Conservation (phyloP, 2,329 filamentous ascomycete species). For the Phaeosphaeriaceae sp. region DNA sequence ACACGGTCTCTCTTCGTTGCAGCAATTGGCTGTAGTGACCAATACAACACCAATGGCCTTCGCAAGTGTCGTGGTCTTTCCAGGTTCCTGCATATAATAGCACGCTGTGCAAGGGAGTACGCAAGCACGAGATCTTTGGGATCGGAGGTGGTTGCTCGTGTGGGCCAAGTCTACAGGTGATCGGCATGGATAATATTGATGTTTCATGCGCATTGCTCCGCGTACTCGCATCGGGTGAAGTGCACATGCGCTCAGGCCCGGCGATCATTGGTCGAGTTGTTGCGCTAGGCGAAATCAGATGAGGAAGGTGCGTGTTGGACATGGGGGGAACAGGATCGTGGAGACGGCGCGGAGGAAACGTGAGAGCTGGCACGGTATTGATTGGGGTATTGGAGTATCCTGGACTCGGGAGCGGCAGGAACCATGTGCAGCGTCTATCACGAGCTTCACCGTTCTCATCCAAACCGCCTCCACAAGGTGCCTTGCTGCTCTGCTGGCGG, state of each 20-base stretch:
- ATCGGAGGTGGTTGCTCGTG: slow-evolving; percentile 10
- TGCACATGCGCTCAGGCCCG: slow-evolving; percentile 12
- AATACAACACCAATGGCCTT: not conserved
- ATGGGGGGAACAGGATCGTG: not conserved
- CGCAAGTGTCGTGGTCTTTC: slow-evolving; percentile 1
- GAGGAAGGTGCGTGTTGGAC: slow-evolving; percentile 25
- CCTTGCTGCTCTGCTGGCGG: slow-evolving; percentile 29
- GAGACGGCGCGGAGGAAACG: slow-evolving; percentile 1
- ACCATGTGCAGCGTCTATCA: not conserved
- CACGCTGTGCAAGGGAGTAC: not conserved
- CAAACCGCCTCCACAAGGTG: slow-evolving; percentile 40
- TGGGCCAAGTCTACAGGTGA: slow-evolving; percentile 9
- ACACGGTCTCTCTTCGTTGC: slow-evolving; percentile 7
- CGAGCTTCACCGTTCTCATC: slow-evolving; percentile 16
- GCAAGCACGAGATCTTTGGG: slow-evolving; percentile 4
- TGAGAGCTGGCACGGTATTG: slow-evolving; percentile 5
- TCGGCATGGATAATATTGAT: slow-evolving; percentile 7
- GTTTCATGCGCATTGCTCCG: not conserved
- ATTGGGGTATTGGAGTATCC: slow-evolving; percentile 13
- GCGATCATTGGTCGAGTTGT: slow-evolving; percentile 15
- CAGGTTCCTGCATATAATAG: slow-evolving; percentile 4
- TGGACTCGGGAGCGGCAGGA: not conserved
- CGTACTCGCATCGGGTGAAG: slow-evolving; percentile 9
- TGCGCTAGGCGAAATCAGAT: slow-evolving; percentile 18
- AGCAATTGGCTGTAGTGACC: slow-evolving; percentile 10